Evolutionary conservation across 768 basidiomycete species (phyloP).

Genomic region (Candolleomyces eurysporus): DNA sequence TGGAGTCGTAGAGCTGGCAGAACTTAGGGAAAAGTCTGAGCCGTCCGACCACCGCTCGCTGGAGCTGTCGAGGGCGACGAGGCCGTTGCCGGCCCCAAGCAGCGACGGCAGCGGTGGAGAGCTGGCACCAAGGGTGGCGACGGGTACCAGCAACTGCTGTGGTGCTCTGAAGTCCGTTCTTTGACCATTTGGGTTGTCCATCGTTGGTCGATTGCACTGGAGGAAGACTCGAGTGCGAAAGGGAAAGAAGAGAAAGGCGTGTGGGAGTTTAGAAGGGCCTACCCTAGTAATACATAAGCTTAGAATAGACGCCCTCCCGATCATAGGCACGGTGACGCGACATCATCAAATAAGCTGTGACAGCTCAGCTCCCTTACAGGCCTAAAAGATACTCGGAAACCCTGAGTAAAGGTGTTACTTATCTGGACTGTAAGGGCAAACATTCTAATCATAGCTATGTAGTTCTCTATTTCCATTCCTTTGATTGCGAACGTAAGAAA

Average conservation of each 20-base stretch:
- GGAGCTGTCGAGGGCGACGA: constrained; percentile 1
- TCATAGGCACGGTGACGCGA: too few species aligned
- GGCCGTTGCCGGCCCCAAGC: background rate
- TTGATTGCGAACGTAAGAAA: too few species aligned
- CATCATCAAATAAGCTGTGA: too few species aligned
- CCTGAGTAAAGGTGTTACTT: too few species aligned
- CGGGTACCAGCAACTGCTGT: background rate
- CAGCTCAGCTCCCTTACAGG: too few species aligned
- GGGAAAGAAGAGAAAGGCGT: background rate
- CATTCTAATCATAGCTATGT: too few species aligned
- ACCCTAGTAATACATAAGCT: background rate
- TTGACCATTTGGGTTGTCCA: background rate
- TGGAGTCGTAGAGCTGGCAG: constrained; percentile 1
- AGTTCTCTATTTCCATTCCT: too few species aligned
- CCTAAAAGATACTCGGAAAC: too few species aligned
- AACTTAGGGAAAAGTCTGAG: constrained; percentile 8
- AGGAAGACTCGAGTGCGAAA: background rate
- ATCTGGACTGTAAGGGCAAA: too few species aligned
- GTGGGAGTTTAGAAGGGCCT: background rate
- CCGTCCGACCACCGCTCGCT: constrained; percentile 1
- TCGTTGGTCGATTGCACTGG: background rate
- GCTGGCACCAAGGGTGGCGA: background rate
- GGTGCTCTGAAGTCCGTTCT: background rate
- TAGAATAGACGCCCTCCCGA: too few species aligned
- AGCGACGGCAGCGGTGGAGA: background rate